Conservation (phyloP, 371 early-diverging fungal genomes). For the Encephalitozoon intestinalis region DNA sequence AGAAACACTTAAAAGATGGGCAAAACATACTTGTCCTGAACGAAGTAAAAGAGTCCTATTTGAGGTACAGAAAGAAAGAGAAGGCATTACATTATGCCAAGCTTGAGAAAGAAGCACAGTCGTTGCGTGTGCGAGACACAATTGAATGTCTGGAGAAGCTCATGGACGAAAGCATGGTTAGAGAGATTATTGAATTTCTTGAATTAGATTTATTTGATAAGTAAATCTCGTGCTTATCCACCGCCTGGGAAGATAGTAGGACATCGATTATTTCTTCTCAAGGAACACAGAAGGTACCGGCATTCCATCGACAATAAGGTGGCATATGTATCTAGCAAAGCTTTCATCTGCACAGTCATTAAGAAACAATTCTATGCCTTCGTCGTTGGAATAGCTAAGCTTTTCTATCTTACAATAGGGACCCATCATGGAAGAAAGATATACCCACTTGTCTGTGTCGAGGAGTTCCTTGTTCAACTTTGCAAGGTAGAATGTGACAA, state of each 20-base stretch:
- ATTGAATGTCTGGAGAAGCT: background rate
- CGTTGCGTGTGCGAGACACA: background rate
- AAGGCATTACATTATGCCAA: background rate
- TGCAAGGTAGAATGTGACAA: background rate
- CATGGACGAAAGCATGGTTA: background rate
- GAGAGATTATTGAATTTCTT: background rate
- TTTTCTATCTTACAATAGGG: background rate
- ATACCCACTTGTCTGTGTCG: background rate
- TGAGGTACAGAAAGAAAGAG: background rate
- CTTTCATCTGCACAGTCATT: slow-evolving; percentile 2
- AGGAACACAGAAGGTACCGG: slow-evolving; percentile 14
- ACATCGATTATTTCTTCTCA: background rate
- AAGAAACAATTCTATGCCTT: slow-evolving; percentile 9
- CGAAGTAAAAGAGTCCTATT: background rate
- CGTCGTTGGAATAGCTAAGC: background rate
- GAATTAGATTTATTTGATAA: background rate
- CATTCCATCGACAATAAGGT: slow-evolving; percentile 17
- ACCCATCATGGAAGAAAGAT: slow-evolving; percentile 2
- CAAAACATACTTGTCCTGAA: background rate
- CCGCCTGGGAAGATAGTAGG: too few species aligned
- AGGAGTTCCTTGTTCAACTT: background rate
- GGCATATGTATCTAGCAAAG: slow-evolving; percentile 23
- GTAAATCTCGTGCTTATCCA: background rate
- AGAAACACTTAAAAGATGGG: background rate
- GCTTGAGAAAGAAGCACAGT: background rate